These are phyloP conservation scores for Phytophthora chlamydospora DNA, from an alignment of 352 stramenopile genomes.

Conservation along the genomic window DNA sequence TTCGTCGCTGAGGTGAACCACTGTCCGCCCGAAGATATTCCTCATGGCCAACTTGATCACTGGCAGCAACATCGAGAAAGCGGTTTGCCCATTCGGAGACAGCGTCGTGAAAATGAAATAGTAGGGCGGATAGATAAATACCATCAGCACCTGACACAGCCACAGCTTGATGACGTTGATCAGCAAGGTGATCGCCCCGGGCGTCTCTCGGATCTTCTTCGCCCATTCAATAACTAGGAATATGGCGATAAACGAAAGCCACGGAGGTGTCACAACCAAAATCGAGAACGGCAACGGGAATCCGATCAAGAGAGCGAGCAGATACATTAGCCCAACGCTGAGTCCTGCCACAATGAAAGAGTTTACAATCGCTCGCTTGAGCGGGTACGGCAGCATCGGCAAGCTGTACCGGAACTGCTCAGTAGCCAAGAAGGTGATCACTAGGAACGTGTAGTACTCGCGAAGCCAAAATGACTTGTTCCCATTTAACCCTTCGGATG, in stretches of 20 bases:
- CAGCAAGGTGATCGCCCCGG: conserved; percentile 9
- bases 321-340: conserved; percentile 2
- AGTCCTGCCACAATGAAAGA: conserved; percentile 9
- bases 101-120: conserved; percentile 36
- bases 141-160: conserved; percentile 25
- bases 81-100: conserved; percentile 5
- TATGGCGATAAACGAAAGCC: conserved; percentile 9
- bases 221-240: conserved; percentile 14
- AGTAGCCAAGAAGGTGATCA: conserved; percentile 19
- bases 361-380: not conserved
- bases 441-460: conserved; percentile 23
- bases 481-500: conserved; percentile 7
- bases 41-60: conserved; percentile 32
- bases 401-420: conserved; percentile 24
- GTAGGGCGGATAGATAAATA: conserved; percentile 29
- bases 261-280: conserved; percentile 12
- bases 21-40: conserved; percentile 25
- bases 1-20: conserved; percentile 31
- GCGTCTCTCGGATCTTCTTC: conserved; percentile 11
- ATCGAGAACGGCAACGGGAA: conserved; percentile 29
- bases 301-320: conserved; percentile 4
- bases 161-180: conserved; percentile 28
- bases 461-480: conserved; percentile 27
- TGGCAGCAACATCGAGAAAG: conserved; percentile 27
- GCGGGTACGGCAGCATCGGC: conserved; percentile 10